These are phyloP conservation scores for Neoarthrinium moseri DNA, from an alignment of 2,329 filamentous ascomycete genomes.

Conservation along the genomic window DNA sequence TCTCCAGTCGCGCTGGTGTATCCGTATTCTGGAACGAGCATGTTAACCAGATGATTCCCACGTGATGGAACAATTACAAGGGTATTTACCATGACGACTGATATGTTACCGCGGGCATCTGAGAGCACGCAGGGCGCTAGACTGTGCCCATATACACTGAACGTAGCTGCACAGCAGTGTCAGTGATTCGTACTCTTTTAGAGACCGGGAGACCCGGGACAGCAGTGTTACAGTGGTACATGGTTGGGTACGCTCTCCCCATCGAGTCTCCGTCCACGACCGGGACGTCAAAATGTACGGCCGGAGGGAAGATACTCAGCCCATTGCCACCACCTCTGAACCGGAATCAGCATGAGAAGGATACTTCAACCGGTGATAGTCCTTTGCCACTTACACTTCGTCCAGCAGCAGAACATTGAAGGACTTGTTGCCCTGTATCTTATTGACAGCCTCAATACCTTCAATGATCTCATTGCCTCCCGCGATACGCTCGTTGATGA, in stretches of 20 bases:
- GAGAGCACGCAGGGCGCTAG: constrained; percentile 1
- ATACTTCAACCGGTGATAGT: neutral
- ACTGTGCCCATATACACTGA: constrained; percentile 1
- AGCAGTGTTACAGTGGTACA: constrained; percentile 2
- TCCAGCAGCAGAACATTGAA: neutral
- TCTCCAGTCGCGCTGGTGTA: neutral
- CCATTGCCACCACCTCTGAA: constrained; percentile 1
- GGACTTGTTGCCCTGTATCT: neutral
- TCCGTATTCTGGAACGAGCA: neutral
- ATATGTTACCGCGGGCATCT: neutral
- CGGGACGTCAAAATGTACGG: neutral
- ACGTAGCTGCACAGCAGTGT: neutral
- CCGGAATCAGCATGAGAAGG: neutral
- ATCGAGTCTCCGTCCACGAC: constrained; percentile 5
- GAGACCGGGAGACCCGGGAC: neutral
- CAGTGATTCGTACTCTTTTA: neutral
- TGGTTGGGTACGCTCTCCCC: constrained; percentile 5
- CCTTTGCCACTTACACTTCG: neutral
- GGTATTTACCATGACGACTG: constrained; percentile 3
- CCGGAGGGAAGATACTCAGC: neutral
- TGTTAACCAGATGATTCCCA: neutral
- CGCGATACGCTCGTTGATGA: constrained; percentile 4
- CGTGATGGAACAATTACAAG: neutral
- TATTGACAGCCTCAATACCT: constrained; percentile 1
- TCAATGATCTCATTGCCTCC: neutral